Percentiles rank a stretch among this genome's conserved stretches.
These are phyloP conservation scores for Penicillium vulpinum DNA, from an alignment of 2,329 filamentous ascomycete species.

Conservation along the genomic window DNA sequence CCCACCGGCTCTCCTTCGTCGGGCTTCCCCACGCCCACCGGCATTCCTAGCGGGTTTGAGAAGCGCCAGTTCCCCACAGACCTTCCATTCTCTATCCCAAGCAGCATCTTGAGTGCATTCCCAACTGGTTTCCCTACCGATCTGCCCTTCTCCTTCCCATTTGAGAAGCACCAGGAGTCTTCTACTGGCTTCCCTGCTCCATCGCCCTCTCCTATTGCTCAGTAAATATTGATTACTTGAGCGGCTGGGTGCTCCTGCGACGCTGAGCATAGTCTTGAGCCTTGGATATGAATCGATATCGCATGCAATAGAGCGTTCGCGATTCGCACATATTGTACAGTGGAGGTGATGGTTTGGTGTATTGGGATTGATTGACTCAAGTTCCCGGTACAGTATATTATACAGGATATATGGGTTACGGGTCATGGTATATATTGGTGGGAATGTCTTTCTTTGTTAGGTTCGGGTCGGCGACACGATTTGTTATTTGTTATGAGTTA, in stretches of 20 bases:
- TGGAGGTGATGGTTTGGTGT: neutral
- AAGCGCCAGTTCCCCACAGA: constrained; percentile 11
- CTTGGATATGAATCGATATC: neutral
- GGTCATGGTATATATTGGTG: neutral
- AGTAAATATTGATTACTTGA: constrained; percentile 1
- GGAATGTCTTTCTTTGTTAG: neutral
- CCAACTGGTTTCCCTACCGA: neutral
- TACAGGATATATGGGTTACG: neutral
- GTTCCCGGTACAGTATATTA: constrained; percentile 2
- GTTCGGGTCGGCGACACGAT: neutral
- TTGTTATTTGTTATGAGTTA: neutral
- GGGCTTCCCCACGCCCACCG: constrained; percentile 2
- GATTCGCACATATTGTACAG: neutral
- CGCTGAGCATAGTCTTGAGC: neutral
- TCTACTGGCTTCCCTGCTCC: neutral
- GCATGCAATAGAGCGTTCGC: neutral
- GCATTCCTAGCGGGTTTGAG: constrained; percentile 2
- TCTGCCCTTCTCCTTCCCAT: neutral
- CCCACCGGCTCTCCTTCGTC: neutral
- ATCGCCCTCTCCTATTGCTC: neutral
- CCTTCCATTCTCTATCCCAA: neutral
- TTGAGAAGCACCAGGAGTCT: neutral
- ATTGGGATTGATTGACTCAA: constrained; percentile 4
- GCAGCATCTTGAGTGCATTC: neutral
- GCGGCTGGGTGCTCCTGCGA: neutral